phyloP scores from a whole-genome alignment of 495 filamentous ascomycete species.

The Penicillium crystallinum region DNA sequence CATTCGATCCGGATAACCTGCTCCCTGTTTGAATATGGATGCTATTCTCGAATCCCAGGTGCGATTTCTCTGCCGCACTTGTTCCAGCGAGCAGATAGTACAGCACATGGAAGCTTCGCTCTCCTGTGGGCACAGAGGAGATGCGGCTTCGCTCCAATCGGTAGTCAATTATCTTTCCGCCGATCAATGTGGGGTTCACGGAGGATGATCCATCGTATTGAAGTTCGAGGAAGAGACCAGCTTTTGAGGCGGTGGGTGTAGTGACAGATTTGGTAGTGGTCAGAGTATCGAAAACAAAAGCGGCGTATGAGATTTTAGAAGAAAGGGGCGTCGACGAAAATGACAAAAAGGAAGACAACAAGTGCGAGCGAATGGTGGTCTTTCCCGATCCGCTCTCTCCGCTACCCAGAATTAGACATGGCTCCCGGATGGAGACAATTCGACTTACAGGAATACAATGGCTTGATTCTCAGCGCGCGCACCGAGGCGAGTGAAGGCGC shows the following conservation, averaged over 20 bases:
- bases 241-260: constrained; percentile 90
- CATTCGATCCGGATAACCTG: constrained; percentile 47
- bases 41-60: constrained; percentile 72
- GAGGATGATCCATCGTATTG: constrained; percentile 90
- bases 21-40: constrained; percentile 38
- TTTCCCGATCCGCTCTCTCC: constrained; percentile 96
- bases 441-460: constrained; percentile 81
- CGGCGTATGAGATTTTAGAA: constrained; percentile 83
- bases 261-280: constrained; percentile 98
- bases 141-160: constrained; percentile 86
- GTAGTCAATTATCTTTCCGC: constrained; percentile 91
- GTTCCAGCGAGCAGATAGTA: constrained; percentile 95
- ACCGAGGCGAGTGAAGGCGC: constrained; percentile 81
- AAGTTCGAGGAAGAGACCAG: constrained; percentile 89
- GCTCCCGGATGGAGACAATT: neutral
- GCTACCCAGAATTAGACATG: constrained; percentile 36
- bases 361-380: constrained; percentile 84
- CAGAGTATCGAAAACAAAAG: constrained; percentile 90
- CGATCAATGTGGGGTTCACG: constrained; percentile 75
- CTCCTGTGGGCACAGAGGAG: constrained; percentile 84
- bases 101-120: constrained; percentile 91
- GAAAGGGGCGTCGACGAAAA: constrained; percentile 90
- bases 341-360: constrained; percentile 75
- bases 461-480: constrained; percentile 89
- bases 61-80: constrained; percentile 79